phyloP scores from a whole-genome alignment of 768 basidiomycete genomes.

The Lepiota brunneoincarnata region DNA sequence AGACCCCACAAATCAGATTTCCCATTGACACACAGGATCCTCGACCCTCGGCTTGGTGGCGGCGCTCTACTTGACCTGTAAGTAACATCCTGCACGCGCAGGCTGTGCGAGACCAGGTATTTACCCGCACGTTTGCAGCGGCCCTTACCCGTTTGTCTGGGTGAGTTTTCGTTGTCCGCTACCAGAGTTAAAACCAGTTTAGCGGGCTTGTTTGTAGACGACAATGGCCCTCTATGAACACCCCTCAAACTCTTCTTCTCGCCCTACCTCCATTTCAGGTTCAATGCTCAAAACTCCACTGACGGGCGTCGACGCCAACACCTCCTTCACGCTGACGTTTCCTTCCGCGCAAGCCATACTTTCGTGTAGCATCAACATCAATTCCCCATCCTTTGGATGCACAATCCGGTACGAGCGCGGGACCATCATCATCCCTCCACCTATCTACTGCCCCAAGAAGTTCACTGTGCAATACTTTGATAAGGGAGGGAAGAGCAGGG shows the following conservation, averaged over 20 bases:
- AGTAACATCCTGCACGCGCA: constrained; percentile 24
- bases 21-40: constrained; percentile 68
- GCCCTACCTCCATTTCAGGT: constrained; percentile 59
- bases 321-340: constrained; percentile 74
- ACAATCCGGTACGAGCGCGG: constrained; percentile 76
- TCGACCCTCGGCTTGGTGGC: constrained; percentile 78
- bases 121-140: constrained; percentile 38
- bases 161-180: constrained; percentile 30
- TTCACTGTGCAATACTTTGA: constrained; percentile 65
- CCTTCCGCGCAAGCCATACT: constrained; percentile 68
- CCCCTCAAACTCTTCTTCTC: constrained; percentile 59
- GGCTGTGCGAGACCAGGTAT: neutral
- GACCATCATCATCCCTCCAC: constrained; percentile 57
- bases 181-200: neutral
- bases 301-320: constrained; percentile 78
- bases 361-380: constrained; percentile 62
- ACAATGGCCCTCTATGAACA: constrained; percentile 79
- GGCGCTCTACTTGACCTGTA: constrained; percentile 84
- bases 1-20: constrained; percentile 42
- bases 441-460: constrained; percentile 64
- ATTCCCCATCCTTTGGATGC: constrained; percentile 47
- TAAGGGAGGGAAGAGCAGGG: constrained; percentile 40
- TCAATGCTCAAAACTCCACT: constrained; percentile 75
- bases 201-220: constrained; percentile 43
- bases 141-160: constrained; percentile 83